Base-by-base conservation (phyloP, 2,329 filamentous ascomycete species). In the Phyllosticta citriasiana region DNA sequence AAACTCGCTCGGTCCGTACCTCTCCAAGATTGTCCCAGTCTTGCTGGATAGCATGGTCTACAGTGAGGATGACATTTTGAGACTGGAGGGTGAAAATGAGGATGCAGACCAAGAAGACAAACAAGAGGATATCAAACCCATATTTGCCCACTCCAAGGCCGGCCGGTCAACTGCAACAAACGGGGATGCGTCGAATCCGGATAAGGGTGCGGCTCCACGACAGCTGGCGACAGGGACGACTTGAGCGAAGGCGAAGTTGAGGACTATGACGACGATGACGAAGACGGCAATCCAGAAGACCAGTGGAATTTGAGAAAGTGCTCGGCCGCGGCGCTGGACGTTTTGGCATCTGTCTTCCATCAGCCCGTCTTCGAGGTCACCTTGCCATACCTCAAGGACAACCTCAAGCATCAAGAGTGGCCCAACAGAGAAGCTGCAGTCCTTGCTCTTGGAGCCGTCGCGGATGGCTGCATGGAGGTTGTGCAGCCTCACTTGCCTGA, bases 271-370 rank as follows among this genome's bases (percentile, higher is more conserved):
- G 88, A 89, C 55, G 90, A 91, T 55, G 90, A 84, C 64, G 79
- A 81, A 51, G 80, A 79, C 35, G 83, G 82, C 57, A 90, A 92
- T 67, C 90, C 91, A 0, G 94, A 97, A 72, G 91, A 96, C 72
- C 84, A 86, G 67, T 99, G 94, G 94, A 97, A 93, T 60, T 79
- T 99, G 59, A 86, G 94, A 65, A 99, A 99, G 77, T 97, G 94
- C 78, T 97, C 94, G 47, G 94, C 94, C 7, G 94, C 94, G 12
- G 92, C 94, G 8, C 80, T 99, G 51, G 94, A 99, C 71, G 90
- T 96, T 12, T 92, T 99, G 68, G 91, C 94, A 19, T 88, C 88
- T 58, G 89, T 96, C 65, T 99, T 96, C 74, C 87, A 90, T 67
- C 85, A 87, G 60, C 84, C 88, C 1, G 91, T 99, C 33, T 99